Percentiles rank a stretch among this genome's conserved stretches.
phyloP scores from a whole-genome alignment of 805 yeast genomes.

The Trichomonascus vanleenenianus region DNA sequence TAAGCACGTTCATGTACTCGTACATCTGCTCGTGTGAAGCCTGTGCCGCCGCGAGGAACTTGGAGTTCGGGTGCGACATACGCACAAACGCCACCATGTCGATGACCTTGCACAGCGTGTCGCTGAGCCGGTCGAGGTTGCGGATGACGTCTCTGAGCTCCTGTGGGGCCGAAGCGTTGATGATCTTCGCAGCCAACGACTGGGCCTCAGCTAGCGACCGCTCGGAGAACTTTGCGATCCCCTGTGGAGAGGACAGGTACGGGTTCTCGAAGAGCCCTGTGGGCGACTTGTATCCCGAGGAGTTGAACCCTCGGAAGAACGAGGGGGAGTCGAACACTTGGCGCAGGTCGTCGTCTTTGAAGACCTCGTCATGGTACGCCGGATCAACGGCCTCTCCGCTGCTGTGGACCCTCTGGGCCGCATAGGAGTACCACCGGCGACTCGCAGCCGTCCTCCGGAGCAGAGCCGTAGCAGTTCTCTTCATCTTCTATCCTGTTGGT shows the following conservation, averaged over 20 bases:
- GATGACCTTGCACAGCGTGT: conserved; percentile 81
- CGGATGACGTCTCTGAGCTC: conserved; percentile 47
- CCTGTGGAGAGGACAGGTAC: conserved; percentile 58
- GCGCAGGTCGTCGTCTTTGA: conserved; percentile 8
- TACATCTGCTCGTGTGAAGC: conserved; percentile 80
- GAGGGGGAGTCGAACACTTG: conserved; percentile 8
- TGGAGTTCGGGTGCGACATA: conserved; percentile 71
- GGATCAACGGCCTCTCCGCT: not conserved
- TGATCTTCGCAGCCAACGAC: conserved; percentile 48
- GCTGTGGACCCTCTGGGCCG: not conserved
- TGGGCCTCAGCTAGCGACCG: conserved; percentile 62
- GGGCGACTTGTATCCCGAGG: conserved; percentile 1
- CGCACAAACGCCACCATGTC: conserved; percentile 91
- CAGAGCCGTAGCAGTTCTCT: no score
- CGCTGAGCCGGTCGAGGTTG: conserved; percentile 77
- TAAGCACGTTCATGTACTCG: conserved; percentile 87
- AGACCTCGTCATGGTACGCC: not conserved
- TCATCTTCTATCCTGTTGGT: no score
- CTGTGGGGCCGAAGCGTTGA: conserved; percentile 28
- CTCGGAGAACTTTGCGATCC: conserved; percentile 58
- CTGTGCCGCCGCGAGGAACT: conserved; percentile 75
- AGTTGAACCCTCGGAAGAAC: conserved; percentile 7
- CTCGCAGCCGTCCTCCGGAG: not conserved
- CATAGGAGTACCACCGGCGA: not conserved
- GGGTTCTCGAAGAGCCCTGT: conserved; percentile 75